These are phyloP conservation scores for Ganoderma leucocontextum DNA, from an alignment of 1,284 basidiomycete genomes.

Conservation along the genomic window DNA sequence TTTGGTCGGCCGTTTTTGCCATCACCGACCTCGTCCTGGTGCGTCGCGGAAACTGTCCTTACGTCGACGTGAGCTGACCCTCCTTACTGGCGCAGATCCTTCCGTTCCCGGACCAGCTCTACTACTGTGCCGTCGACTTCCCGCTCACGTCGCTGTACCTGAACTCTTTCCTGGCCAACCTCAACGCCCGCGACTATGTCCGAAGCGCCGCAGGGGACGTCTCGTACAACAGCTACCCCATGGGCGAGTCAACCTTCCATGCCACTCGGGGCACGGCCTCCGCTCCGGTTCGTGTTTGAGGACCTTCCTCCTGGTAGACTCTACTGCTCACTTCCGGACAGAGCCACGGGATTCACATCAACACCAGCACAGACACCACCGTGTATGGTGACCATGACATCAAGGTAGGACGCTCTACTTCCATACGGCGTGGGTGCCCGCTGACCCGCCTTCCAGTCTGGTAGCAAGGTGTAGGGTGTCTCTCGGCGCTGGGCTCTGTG, in stretches of 20 bases:
- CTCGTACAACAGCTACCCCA: not conserved
- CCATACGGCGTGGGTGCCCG: no score
- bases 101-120: not conserved
- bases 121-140: conserved; percentile 8
- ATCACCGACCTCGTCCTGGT: no score
- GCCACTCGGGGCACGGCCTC: not conserved
- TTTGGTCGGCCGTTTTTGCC: no score
- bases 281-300: no score
- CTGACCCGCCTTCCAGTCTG: no score
- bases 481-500: no score
- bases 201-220: not conserved
- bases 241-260: conserved; percentile 3
- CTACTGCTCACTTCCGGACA: no score
- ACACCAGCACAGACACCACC: not conserved
- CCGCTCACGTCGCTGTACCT: conserved; percentile 8
- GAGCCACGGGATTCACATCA: not conserved
- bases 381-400: not conserved
- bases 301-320: no score
- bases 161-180: conserved; percentile 11
- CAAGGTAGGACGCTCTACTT: conserved; percentile 1
- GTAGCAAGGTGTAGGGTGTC: not conserved
- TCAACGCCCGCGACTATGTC: conserved; percentile 8
- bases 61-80: no score
- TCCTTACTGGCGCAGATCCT: no score
- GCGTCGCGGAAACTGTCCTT: no score